Percentiles rank a stretch among this genome's conserved stretches.
phyloP scores from a whole-genome alignment of 2,329 filamentous ascomycete species.

The Fusarium temperatum region DNA sequence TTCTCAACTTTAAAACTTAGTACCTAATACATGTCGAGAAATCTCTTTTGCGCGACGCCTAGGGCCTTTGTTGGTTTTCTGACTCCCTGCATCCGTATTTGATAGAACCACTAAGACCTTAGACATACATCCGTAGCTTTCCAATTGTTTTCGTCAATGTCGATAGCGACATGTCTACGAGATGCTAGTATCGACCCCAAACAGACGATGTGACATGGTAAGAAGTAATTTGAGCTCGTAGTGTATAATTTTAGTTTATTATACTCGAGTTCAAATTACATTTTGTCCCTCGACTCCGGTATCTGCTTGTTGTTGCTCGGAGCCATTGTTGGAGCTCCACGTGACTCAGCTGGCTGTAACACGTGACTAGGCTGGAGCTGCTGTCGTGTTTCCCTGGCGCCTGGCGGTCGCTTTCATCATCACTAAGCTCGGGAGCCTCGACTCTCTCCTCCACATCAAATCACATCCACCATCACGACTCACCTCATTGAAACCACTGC shows the following conservation, averaged over 20 bases:
- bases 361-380: conserved; percentile 46
- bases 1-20: too few relatives aligned
- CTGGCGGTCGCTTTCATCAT: conserved; percentile 49
- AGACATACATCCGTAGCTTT: too few relatives aligned
- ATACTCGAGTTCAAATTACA: not conserved
- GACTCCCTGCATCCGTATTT: too few relatives aligned
- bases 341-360: conserved; percentile 9
- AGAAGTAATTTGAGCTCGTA: accelerated
- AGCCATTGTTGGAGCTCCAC: not conserved
- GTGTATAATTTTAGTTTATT: not conserved
- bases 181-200: not conserved
- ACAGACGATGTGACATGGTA: not conserved
- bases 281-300: not conserved
- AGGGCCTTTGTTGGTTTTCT: too few relatives aligned
- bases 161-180: not conserved
- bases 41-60: too few relatives aligned
- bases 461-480: conserved; percentile 30
- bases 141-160: not conserved
- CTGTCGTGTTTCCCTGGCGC: conserved; percentile 59
- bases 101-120: too few relatives aligned
- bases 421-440: conserved; percentile 44
- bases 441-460: conserved; percentile 39
- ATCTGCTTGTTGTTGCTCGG: not conserved
- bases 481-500: conserved; percentile 11
- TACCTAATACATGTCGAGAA: too few relatives aligned